Base-by-base conservation (phyloP, 768 basidiomycete genomes). In the Imleria badia region DNA sequence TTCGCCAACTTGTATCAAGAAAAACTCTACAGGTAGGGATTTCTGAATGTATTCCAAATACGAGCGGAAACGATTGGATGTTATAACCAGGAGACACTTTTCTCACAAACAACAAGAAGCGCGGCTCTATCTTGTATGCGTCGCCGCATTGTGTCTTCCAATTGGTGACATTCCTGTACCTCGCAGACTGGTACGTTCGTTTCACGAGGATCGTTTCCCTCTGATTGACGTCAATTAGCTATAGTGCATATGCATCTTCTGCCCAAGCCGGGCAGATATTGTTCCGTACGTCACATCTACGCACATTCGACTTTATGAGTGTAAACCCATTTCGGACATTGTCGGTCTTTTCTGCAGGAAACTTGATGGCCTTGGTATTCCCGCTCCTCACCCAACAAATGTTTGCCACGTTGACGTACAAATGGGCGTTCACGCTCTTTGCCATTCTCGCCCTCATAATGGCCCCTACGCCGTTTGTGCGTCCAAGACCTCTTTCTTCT, bases 191-290 rank as follows among this genome's bases (percentile, higher is more conserved):
- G 71, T 81, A 66, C 52, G 75, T 59, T 9, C 5, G 5, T 17
- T 29, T 12, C 7, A n/a, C 3, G 7, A 26, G 3, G 10, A 35
- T 22, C 5, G 12, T 46, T 19, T 35, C 17, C 20, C 20, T 52
- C 15, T 23, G 12, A 51, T 19, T 22, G 45, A 54, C 26, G 3
- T 33, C 29, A 26, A 42, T 19, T 44, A 78, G 77, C 56, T 75
- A 76, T 54, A 72, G 73, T 8, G 64, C 71, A 7, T 83, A 80
- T 57, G 78, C 83, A 1, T 82, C 80, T 7, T 80, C 78, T 11
- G 83, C 81, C 0, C 71, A 82, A 46, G 83, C 82, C 0, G 82
- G 76, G 0, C 80, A 81, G 58, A 78, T 74, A 35, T 68, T 83
- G 31, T 71, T 69, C 50, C 76, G 82, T 73, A 62, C 41, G 74